Evolutionary conservation across 176 grass and related monocot species (phyloP), one percentile per base, ranked within the genome.

Genomic region (Neostapfia colusana): DNA sequence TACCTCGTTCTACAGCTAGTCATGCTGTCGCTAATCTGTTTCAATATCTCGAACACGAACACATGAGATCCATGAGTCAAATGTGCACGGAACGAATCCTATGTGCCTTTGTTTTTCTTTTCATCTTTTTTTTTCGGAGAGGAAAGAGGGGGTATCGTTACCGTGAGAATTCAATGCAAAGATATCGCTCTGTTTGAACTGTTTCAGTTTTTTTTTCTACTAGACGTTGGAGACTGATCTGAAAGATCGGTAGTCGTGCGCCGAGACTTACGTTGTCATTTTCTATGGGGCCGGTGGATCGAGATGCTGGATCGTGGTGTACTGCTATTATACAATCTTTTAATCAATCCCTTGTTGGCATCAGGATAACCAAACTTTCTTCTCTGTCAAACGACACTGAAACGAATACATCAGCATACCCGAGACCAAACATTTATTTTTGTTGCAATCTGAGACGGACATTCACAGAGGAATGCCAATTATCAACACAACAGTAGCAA

Each of bases 61-160:
- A 73, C 18, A 15, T 64, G 34, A 40, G 58, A 65, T 65, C 26
- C 43, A 14, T n/a, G n/a, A n/a, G n/a, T n/a, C n/a, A n/a, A n/a
- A n/a, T n/a, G n/a, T n/a, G n/a, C n/a, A n/a, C n/a, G 75, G 61
- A 66, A 25, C 24, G 81, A 63, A 88, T 84, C 86, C 75, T 75
- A 88, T 74, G 81, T 17, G 44, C 35, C 20, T 7, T 8, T 39
- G n/a, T 40, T 57, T 36, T 4, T 35, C 20, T 17, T n/a, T n/a
- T n/a, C n/a, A n/a, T n/a, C n/a, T n/a, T n/a, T n/a, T n/a, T n/a
- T n/a, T n/a, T n/a, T n/a, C n/a, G n/a, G 10, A 26, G 23, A 67
- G 16, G 6, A 20, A 28, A 78, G 48, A 67, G 6, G 14, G 15
- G 28, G 40, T 16, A 31, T 38, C 4, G 21, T 7, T 24, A 27